Base-by-base conservation (phyloP, 305 asterid species). In the Solanum hybrid region DNA sequence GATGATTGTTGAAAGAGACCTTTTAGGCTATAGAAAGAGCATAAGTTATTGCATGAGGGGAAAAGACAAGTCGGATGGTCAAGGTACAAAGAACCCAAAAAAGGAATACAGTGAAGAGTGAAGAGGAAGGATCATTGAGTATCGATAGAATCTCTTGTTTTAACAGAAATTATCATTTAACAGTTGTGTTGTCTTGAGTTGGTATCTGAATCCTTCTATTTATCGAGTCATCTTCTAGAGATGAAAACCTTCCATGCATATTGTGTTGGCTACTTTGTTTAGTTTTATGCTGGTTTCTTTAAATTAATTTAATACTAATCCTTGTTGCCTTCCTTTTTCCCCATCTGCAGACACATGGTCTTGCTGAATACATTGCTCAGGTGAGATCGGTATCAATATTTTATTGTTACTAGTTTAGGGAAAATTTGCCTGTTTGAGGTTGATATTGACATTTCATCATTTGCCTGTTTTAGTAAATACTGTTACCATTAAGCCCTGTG, bases 351-450 rank as follows among this genome's bases (percentile, higher is more conserved):
- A 94, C 95, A 33, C 98, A 96, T 73, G 99, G 97, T 65, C 92
- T 97, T 83, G 98, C 99, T 39, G 99, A 97, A 94, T 97, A 94
- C 93, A 97, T 97, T 89, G 99, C 99, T 79, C 99, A 95, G 99
- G 99, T 97, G 89, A 92, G 92, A 91, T 88, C 39, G 37, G 88
- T 82, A 45, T 57, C 27, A 73, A 57, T 51, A 32, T 61, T 85
- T 84, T 84, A 84, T 84, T 84, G 65, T 84, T 84, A 31, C 88
- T 84, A 51, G 77, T 57, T 20, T 57, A 85, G 32, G 75, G 45
- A 57, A 31, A 33, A 85, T 31, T 85, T 31, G 32, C 45, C 32
- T 10, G 31, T 31, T 85, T 85, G 32, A 31, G 29, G 36, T 84
- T 84, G 88, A 85, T 85, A 85, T 57, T 85, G 13, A 57, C 72